These are phyloP conservation scores for Pseudogymnoascus sp. DNA, from an alignment of 2,329 filamentous ascomycete species.

Conservation along the genomic window DNA sequence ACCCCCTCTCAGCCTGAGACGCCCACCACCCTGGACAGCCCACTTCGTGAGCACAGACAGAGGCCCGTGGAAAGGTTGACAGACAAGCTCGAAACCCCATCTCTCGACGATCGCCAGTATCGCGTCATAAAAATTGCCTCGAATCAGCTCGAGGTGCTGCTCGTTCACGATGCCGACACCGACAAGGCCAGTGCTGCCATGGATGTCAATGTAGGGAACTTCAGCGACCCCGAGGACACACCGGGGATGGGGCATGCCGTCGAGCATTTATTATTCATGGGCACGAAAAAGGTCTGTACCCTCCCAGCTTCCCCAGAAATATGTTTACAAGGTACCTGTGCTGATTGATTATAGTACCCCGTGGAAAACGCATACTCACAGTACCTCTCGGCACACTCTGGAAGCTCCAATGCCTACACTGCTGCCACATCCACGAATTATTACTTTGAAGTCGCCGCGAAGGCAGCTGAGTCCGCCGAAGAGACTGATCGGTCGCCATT, in stretches of 20 bases:
- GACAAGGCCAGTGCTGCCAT: constrained; percentile 95
- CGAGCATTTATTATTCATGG: constrained; percentile 91
- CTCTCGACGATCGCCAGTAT: constrained; percentile 80
- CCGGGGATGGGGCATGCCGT: constrained; percentile 94
- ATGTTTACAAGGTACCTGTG: neutral
- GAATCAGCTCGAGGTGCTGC: constrained; percentile 85
- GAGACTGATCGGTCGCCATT: constrained; percentile 52
- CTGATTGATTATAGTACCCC: constrained; percentile 56
- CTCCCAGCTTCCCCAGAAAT: neutral
- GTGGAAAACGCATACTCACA: constrained; percentile 93
- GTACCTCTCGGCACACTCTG: constrained; percentile 84
- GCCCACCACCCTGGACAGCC: constrained; percentile 24
- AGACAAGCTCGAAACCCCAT: constrained; percentile 73
- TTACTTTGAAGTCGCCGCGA: constrained; percentile 90
- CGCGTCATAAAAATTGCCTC: constrained; percentile 72
- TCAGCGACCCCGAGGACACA: constrained; percentile 85
- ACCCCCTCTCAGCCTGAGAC: constrained; percentile 30
- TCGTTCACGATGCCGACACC: constrained; percentile 90
- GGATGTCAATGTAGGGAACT: constrained; percentile 93
- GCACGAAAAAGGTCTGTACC: constrained; percentile 72
- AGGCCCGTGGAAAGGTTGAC: constrained; percentile 43
- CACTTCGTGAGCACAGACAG: constrained; percentile 29
- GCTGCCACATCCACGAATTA: constrained; percentile 93
- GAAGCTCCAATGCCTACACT: constrained; percentile 92
- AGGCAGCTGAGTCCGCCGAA: constrained; percentile 59